These are phyloP conservation scores for Chlorella sorokiniana DNA, from an alignment of 139 green algal genomes.

Conservation along the genomic window DNA sequence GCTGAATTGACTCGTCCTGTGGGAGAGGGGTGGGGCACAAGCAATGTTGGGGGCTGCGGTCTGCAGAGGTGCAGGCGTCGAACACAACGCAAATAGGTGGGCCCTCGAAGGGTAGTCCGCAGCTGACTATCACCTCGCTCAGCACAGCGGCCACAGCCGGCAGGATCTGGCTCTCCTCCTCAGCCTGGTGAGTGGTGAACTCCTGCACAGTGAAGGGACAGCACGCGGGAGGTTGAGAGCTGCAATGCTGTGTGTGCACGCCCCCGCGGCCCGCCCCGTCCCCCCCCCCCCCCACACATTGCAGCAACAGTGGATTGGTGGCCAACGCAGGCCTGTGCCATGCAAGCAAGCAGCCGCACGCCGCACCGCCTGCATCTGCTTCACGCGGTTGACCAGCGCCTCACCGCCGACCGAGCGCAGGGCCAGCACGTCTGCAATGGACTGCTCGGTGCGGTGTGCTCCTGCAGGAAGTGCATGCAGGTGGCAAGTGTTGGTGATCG, in stretches of 20 bases:
- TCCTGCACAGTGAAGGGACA: not conserved
- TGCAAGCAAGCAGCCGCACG: not conserved
- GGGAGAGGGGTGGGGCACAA: no score
- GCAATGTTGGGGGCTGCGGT: not conserved
- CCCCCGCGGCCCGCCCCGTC: no score
- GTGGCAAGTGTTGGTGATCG: no score
- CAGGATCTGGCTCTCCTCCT: constrained; percentile 22
- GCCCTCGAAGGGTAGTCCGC: not conserved
- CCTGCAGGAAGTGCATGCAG: not conserved
- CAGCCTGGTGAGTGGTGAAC: constrained; percentile 2
- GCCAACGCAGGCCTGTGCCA: not conserved
- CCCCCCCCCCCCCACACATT: no score
- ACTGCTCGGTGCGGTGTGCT: constrained; percentile 9
- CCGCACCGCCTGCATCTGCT: constrained; percentile 18
- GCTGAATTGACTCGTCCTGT: not conserved
- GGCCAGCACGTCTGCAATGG: constrained; percentile 8
- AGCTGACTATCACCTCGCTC: not conserved
- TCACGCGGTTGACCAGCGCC: constrained; percentile 18
- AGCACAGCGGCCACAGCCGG: constrained; percentile 4
- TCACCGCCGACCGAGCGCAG: constrained; percentile 1
- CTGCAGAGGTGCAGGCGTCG: not conserved
- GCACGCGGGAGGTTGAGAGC: not conserved
- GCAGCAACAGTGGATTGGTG: not conserved
- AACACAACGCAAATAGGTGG: not conserved
- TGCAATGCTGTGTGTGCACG: not conserved